phyloP scores from a whole-genome alignment of 148 eudicot species.

The Dysphania ambrosioides region DNA sequence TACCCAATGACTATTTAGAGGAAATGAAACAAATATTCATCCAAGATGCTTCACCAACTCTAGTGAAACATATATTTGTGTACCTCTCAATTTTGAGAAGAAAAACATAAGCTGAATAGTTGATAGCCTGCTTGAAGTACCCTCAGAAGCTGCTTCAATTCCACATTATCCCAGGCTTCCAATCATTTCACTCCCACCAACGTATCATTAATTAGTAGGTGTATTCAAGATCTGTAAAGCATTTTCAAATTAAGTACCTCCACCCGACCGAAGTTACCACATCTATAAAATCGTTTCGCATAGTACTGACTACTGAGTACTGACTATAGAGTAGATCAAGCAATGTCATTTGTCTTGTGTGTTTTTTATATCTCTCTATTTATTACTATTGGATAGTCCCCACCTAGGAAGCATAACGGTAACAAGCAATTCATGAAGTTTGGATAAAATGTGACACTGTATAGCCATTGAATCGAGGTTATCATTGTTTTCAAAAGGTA shows the following conservation, averaged over 20 bases:
- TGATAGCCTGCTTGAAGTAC: not conserved
- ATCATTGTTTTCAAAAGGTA: not conserved
- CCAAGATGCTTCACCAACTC: not conserved
- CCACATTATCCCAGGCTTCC: not conserved
- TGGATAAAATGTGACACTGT: too few species aligned
- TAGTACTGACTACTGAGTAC: too few species aligned
- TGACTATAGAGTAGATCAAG: too few species aligned
- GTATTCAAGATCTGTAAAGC: not conserved
- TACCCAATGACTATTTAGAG: slow-evolving; percentile 4
- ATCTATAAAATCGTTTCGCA: not conserved
- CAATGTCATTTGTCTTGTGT: not conserved
- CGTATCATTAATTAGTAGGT: not conserved
- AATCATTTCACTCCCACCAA: not conserved
- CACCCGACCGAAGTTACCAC: not conserved
- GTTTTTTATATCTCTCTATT: too few species aligned
- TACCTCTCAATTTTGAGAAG: not conserved
- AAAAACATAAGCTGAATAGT: not conserved
- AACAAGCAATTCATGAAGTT: too few species aligned
- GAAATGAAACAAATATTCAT: not conserved
- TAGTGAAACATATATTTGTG: not conserved
- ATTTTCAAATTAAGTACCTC: not conserved
- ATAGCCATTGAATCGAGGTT: too few species aligned
- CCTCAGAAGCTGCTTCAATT: not conserved
- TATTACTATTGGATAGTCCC: too few species aligned
- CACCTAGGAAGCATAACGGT: too few species aligned